Base-by-base conservation (phyloP, 2,329 filamentous ascomycete species). In the Penicillium frequentans region DNA sequence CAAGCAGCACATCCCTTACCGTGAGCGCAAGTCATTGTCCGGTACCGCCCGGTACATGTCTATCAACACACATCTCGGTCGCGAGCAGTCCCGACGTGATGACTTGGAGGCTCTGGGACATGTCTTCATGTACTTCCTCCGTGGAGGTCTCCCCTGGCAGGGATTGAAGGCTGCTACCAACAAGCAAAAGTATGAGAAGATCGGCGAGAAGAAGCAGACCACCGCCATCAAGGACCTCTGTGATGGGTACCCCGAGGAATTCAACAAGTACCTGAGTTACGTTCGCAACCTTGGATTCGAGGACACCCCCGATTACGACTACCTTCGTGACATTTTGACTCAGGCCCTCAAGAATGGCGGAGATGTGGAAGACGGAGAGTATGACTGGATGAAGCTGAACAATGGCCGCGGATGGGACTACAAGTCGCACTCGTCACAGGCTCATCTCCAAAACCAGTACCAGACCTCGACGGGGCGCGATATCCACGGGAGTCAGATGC, bases 141-240 rank as follows among this genome's bases (percentile, higher is more conserved):
- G 85, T 58, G 86, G 86, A 44, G 86, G 86, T 55, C 79, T 88
- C 51, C 86, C 86, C 54, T 88, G 86, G 86, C 86, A 88, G 72
- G 86, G 86, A 54, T 75, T 88, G 57, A 88, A 88, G 75, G 86
- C 86, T 67, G 86, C 86, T 16, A 88, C 86, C 55, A 88, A 88
- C 78, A 88, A 99, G 86, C 95, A 99, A 75, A 99, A 99, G 81
- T 99, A 99, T 75, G 95, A 99, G 80, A 98, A 98, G 84, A 99
- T 99, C 77, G 95, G 95, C 46, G 93, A 99, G 83, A 98, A 99
- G 89, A 99, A 99, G 82, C 95, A 98, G 81, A 97, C 93, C 0
- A 98, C 95, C 23, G 86, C 86, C 5, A 96, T 99, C 80, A 96
- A 97, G 81, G 95, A 99, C 69, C 86, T 99, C 16, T 98, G 93